phyloP scores from a whole-genome alignment of 495 filamentous ascomycete species.

The Neurospora cerealis region DNA sequence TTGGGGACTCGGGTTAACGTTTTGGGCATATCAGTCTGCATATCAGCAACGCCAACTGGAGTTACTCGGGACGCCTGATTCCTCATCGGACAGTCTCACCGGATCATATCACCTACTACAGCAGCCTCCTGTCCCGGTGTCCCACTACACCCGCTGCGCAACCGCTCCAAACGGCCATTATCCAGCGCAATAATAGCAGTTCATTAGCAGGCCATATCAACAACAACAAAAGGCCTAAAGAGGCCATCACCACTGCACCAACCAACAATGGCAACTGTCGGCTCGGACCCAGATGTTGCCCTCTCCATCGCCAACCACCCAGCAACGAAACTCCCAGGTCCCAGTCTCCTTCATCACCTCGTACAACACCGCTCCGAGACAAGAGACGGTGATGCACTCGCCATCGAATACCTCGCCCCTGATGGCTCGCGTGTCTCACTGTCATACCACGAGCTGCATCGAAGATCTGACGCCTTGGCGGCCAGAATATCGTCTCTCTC shows the following conservation, averaged over 20 bases:
- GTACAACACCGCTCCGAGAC: conserved; percentile 19
- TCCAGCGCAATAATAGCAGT: not conserved
- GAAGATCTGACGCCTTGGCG: conserved; percentile 43
- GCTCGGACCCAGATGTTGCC: not conserved
- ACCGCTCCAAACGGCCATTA: not conserved
- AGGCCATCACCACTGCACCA: not conserved
- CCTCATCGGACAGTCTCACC: not conserved
- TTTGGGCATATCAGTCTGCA: not conserved
- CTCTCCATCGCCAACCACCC: conserved; percentile 53
- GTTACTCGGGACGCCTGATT: not conserved
- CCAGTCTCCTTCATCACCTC: conserved; percentile 52
- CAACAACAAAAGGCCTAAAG: not conserved
- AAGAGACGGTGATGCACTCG: conserved; percentile 1
- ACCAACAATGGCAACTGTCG: not conserved
- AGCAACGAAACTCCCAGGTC: conserved; percentile 43
- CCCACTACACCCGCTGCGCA: not conserved
- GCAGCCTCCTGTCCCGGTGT: not conserved
- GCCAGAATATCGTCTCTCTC: conserved; percentile 29
- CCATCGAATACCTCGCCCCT: conserved; percentile 47
- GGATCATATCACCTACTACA: not conserved
- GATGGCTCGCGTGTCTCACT: conserved; percentile 34
- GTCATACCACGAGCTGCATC: conserved; percentile 52
- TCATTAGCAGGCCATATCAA: not conserved
- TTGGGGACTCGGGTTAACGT: not conserved
- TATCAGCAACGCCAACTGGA: not conserved